Evolutionary conservation across 192 early-diverging fungal species (phyloP).

Genomic region (Coemansia sp.): DNA sequence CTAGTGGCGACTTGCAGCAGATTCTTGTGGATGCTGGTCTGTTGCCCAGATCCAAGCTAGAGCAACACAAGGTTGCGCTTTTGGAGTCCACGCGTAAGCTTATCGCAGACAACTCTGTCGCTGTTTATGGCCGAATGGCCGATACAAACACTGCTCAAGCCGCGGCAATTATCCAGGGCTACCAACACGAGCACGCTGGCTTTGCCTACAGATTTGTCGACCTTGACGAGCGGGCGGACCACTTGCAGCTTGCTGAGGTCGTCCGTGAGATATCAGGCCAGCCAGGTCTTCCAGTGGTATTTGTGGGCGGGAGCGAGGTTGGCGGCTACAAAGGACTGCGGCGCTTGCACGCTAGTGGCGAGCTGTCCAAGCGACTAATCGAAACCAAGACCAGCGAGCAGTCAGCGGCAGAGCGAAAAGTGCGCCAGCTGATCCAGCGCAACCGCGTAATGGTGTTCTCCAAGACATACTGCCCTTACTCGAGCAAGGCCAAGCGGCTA

Average conservation of each 20-base stretch:
- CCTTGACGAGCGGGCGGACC: slow-evolving; percentile 7
- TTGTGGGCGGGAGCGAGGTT: slow-evolving; percentile 7
- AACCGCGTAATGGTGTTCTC: slow-evolving; percentile 69
- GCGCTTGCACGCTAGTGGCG: slow-evolving; percentile 1
- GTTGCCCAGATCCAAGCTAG: neutral
- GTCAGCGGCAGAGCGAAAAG: slow-evolving; percentile 23
- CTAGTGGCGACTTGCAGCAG: neutral
- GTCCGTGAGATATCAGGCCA: neutral
- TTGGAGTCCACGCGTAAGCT: neutral
- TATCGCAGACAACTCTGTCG: neutral
- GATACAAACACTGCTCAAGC: neutral
- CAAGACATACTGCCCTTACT: slow-evolving; percentile 78
- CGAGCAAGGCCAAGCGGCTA: slow-evolving; percentile 60
- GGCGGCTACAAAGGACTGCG: slow-evolving; percentile 6
- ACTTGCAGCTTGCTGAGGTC: neutral
- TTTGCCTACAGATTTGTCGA: neutral
- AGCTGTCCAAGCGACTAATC: neutral
- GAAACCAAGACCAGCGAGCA: neutral
- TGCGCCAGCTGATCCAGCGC: slow-evolving; percentile 36
- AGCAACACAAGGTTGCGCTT: neutral
- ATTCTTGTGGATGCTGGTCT: neutral
- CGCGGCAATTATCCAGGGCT: neutral
- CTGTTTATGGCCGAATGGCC: neutral
- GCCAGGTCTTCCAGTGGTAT: neutral
- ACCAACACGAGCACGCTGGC: neutral